phyloP scores from a whole-genome alignment of 2,329 filamentous ascomycete genomes.

The Aureobasidium sp. region DNA sequence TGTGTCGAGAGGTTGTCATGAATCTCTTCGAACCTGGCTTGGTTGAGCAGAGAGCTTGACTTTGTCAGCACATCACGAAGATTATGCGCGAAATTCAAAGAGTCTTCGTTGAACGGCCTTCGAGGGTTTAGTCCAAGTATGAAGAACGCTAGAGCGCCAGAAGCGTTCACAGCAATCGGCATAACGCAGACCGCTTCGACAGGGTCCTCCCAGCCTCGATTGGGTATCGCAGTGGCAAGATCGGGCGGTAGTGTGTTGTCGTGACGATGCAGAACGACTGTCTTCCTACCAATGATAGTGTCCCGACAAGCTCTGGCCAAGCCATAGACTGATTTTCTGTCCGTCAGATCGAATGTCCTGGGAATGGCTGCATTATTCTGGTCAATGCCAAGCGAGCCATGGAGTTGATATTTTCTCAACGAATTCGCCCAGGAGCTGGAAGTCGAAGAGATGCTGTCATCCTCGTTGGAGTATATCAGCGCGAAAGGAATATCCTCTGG shows the following conservation, averaged over 20 bases:
- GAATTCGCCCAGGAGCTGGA: constrained; percentile 5
- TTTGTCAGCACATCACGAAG: constrained; percentile 30
- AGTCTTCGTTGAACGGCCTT: constrained; percentile 30
- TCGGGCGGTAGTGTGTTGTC: constrained; percentile 10
- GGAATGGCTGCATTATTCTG: constrained; percentile 21
- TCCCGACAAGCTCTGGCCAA: constrained; percentile 16
- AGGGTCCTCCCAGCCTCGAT: constrained; percentile 7
- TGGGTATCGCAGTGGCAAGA: constrained; percentile 3
- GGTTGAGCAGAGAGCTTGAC: constrained; percentile 30
- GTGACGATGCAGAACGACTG: background rate
- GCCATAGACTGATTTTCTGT: background rate
- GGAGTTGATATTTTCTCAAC: constrained; percentile 19
- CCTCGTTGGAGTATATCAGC: constrained; percentile 17
- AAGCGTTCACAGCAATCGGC: constrained; percentile 22
- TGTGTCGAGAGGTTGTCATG: constrained; percentile 31
- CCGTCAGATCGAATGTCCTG: constrained; percentile 18
- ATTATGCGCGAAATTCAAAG: constrained; percentile 30
- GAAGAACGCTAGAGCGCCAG: constrained; percentile 31
- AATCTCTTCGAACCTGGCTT: constrained; percentile 28
- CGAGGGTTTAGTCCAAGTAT: constrained; percentile 33
- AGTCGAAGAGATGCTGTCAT: constrained; percentile 16
- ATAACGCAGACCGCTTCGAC: constrained; percentile 13
- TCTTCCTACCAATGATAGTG: background rate
- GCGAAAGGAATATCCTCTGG: constrained; percentile 14
- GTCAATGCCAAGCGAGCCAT: constrained; percentile 22